Base-by-base conservation (phyloP, 805 yeast species). In the Brettanomyces naardenensis region DNA sequence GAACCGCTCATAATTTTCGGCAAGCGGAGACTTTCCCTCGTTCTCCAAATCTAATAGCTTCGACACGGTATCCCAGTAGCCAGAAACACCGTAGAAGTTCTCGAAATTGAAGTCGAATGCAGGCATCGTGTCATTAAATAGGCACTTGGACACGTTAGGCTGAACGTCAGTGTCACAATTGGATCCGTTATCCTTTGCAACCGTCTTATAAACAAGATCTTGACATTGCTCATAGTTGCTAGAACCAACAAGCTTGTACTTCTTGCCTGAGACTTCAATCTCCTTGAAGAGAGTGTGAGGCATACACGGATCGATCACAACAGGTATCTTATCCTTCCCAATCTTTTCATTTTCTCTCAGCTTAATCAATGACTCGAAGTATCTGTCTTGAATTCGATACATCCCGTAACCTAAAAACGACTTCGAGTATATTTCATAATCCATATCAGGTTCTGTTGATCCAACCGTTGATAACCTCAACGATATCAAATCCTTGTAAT, bases 11-110 rank as follows among this genome's bases (percentile, higher is more conserved):
- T 18, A 36, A 1, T 44, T 25, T 14, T 44, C 44, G 13, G 28
- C 14, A 17, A 20, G n/a, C 17, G 19, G 15, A 19, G 19, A 28
- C 15, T 40, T 5, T 13, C 19, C 19, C 28, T 58, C 51, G 14
- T 39, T 35, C 9, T 51, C 48, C 14, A 62, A 58, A 9, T 62
- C 56, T 27, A 73, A 49, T 28, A 75, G 56, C 35, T 65, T 62
- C n/a, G 68, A 66, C 28, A 78, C 61, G 4, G 78, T 71, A 47
- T 78, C 78, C 78, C 81, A 77, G 51, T 77, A 77, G 4, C 82
- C 84, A 42, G 81, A 75, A 6, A 79, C 80, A 0, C 84, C 86
- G 29, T 75, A 61, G 40, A 79, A 78, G 40, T 69, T 71, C 44
- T 73, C 69, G 25, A 70, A 59, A 34, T 71, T 71, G 48, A 78